These are phyloP conservation scores for Alternaria viburni DNA, from an alignment of 2,329 filamentous ascomycete species.

Conservation along the genomic window DNA sequence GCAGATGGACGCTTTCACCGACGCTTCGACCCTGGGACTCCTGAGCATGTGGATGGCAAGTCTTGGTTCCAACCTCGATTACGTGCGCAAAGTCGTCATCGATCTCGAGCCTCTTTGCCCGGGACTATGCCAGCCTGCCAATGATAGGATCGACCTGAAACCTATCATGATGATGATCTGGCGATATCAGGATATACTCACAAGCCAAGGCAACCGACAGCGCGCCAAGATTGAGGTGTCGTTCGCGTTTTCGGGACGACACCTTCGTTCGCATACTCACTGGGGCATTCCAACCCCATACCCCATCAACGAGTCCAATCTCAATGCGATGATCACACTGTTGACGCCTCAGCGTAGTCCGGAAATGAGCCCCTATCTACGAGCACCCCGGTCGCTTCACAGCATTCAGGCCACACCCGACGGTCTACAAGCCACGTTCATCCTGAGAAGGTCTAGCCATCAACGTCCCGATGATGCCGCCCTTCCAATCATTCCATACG, in stretches of 20 bases:
- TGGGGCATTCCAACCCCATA: not conserved
- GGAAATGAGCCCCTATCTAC: not conserved
- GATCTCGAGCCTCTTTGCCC: not conserved
- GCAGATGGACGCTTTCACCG: not conserved
- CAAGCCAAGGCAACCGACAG: not conserved
- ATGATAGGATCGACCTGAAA: not conserved
- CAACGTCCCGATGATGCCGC: not conserved
- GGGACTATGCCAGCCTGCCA: not conserved
- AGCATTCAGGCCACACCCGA: not conserved
- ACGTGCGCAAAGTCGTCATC: not conserved
- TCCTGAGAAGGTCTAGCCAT: not conserved
- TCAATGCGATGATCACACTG: not conserved
- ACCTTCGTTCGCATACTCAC: not conserved
- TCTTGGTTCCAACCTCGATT: not conserved
- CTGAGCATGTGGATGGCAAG: not conserved
- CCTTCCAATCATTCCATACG: not conserved
- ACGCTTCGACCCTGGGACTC: not conserved
- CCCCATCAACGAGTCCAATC: not conserved
- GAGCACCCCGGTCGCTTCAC: not conserved
- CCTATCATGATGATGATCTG: not conserved
- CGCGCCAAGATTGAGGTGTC: not conserved
- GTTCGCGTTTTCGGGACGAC: not conserved
- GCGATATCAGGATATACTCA: not conserved
- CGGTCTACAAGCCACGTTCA: not conserved
- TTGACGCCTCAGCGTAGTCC: not conserved